Conservation (phyloP, 768 basidiomycete species). For the Trametes cubensis region DNA sequence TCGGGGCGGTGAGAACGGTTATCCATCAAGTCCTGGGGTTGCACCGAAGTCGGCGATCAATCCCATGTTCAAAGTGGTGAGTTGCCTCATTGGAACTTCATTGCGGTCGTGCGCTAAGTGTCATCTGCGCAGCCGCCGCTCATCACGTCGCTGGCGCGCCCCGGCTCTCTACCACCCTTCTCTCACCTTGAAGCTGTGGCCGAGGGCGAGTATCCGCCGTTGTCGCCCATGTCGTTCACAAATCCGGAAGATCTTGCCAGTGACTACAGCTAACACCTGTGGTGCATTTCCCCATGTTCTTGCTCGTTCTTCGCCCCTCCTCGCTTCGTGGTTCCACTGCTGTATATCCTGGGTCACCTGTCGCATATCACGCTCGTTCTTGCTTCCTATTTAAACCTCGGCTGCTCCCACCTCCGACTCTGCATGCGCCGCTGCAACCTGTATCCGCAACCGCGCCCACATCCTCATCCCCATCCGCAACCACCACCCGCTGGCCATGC, state of each 20-base stretch:
- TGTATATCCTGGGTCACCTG: constrained; percentile 20
- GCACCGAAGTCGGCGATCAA: constrained; percentile 74
- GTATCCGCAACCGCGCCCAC: constrained; percentile 7
- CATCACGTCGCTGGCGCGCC: constrained; percentile 24
- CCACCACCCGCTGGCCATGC: neutral
- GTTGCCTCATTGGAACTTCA: constrained; percentile 36
- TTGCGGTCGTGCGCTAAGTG: neutral
- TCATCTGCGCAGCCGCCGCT: constrained; percentile 27
- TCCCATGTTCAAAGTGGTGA: constrained; percentile 89
- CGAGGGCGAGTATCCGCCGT: constrained; percentile 71
- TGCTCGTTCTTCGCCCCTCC: constrained; percentile 5
- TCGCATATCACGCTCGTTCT: constrained; percentile 29
- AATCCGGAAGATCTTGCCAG: constrained; percentile 48
- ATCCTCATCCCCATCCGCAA: constrained; percentile 1
- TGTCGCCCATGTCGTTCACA: constrained; percentile 75
- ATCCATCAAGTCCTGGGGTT: constrained; percentile 62
- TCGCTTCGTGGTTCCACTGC: constrained; percentile 13
- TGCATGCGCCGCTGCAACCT: constrained; percentile 15
- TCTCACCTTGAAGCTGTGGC: constrained; percentile 83
- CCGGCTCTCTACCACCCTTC: constrained; percentile 67
- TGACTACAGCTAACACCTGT: constrained; percentile 31
- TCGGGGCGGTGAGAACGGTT: constrained; percentile 51
- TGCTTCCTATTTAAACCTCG: constrained; percentile 26
- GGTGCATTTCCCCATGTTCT: constrained; percentile 7
- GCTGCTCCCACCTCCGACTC: constrained; percentile 24